Conservation (phyloP, 192 early-diverging fungal species). For the Entophlyctis luteolus region DNA sequence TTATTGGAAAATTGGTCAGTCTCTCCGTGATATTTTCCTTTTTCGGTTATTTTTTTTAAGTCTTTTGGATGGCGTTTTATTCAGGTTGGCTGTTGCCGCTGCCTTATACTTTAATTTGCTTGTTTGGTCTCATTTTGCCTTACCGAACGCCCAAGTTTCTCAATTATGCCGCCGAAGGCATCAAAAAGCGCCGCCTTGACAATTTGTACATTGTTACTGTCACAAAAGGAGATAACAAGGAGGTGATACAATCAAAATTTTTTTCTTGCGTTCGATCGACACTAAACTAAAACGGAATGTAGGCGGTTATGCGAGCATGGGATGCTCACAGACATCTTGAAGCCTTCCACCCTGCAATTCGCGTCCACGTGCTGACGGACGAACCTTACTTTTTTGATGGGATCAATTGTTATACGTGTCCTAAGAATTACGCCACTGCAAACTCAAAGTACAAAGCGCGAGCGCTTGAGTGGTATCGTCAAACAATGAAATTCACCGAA, state of each 20-base stretch:
- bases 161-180: conserved; percentile 37
- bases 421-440: conserved; percentile 43
- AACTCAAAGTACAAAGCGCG: conserved; percentile 56
- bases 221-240: conserved; percentile 53
- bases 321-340: conserved; percentile 56
- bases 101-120: conserved; percentile 58
- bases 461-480: conserved; percentile 60
- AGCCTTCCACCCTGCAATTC: conserved; percentile 47
- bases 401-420: conserved; percentile 60
- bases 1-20: conserved; percentile 56
- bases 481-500: conserved; percentile 51
- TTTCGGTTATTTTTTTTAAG: neutral
- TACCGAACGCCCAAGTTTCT: conserved; percentile 56
- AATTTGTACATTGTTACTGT: conserved; percentile 59
- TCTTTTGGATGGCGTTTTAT: neutral
- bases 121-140: conserved; percentile 53
- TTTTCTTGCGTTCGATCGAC: no score
- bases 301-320: conserved; percentile 53
- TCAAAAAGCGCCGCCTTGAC: conserved; percentile 50
- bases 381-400: conserved; percentile 62
- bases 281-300: no score
- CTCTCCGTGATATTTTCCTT: neutral
- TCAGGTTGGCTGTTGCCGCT: conserved; percentile 52
- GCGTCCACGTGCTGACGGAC: conserved; percentile 57
- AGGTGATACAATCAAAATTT: no score